phyloP scores from a whole-genome alignment of 2,329 filamentous ascomycete genomes.

The Stagonosporopsis cucurbitacearum region DNA sequence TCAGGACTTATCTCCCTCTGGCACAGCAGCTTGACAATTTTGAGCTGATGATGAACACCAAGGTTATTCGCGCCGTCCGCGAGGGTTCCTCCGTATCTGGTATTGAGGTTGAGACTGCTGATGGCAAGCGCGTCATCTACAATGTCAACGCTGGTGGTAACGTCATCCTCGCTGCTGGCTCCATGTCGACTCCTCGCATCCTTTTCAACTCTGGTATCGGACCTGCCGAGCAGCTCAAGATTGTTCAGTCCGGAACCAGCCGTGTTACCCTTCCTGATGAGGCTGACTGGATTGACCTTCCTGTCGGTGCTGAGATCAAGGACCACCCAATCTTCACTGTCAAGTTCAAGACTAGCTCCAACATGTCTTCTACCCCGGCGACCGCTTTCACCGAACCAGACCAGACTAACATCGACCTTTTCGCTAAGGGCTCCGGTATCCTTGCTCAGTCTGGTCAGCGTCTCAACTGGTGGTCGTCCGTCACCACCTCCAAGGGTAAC shows the following conservation, averaged over 20 bases:
- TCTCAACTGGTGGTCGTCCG: conserved; percentile 57
- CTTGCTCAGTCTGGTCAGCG: conserved; percentile 57
- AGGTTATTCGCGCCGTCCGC: conserved; percentile 69
- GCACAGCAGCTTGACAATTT: conserved; percentile 68
- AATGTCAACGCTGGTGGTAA: conserved; percentile 66
- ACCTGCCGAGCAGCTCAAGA: conserved; percentile 57
- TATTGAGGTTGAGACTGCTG: conserved; percentile 61
- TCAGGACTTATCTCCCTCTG: conserved; percentile 72
- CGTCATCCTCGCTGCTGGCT: conserved; percentile 70
- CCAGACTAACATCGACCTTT: conserved; percentile 40
- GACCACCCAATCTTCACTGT: conserved; percentile 48
- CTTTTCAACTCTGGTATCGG: conserved; percentile 74
- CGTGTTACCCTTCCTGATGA: conserved; percentile 52
- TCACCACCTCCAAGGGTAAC: conserved; percentile 52
- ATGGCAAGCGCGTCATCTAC: conserved; percentile 54
- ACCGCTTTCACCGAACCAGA: conserved; percentile 37
- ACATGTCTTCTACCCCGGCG: conserved; percentile 28
- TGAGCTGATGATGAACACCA: conserved; percentile 68
- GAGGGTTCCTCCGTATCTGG: conserved; percentile 67
- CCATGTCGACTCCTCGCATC: conserved; percentile 72
- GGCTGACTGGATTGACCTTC: conserved; percentile 57
- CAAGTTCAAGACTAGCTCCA: conserved; percentile 38
- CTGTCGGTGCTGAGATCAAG: conserved; percentile 55
- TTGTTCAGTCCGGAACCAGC: conserved; percentile 51
- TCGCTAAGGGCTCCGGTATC: conserved; percentile 48